Evolutionary conservation across 78 protist species (phyloP).

Genomic region (Tieghemostelium lacteum): DNA sequence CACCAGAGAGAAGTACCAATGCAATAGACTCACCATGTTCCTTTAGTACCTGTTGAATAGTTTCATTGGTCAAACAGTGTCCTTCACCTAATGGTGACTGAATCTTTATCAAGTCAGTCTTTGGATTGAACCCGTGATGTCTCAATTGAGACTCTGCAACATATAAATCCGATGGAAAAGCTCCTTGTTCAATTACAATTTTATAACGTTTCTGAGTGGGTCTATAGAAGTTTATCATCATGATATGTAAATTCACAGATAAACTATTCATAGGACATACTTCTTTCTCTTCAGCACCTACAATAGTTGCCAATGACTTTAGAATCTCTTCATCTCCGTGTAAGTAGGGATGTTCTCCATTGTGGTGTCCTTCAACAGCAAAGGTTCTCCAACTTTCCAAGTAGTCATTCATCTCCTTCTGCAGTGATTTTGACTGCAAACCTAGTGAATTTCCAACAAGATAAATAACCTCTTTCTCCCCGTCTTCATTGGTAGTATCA

Average conservation of each 20-base stretch:
- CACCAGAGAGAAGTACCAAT: constrained; percentile 66
- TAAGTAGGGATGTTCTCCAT: constrained; percentile 87
- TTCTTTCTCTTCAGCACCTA: constrained; percentile 51
- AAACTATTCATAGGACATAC: constrained; percentile 92
- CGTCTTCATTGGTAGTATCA: not conserved
- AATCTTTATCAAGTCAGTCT: constrained; percentile 59
- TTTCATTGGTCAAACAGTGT: constrained; percentile 65
- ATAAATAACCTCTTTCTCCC: constrained; percentile 69
- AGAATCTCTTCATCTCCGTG: constrained; percentile 81
- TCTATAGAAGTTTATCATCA: constrained; percentile 90
- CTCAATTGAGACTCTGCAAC: constrained; percentile 84
- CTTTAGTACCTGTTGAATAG: constrained; percentile 55
- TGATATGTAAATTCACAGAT: constrained; percentile 93
- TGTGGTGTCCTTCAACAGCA: constrained; percentile 72
- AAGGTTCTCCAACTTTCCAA: constrained; percentile 43
- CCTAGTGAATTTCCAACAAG: constrained; percentile 95
- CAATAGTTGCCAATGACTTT: constrained; percentile 38
- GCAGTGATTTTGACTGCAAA: constrained; percentile 82
- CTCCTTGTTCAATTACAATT: constrained; percentile 90
- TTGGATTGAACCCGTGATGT: constrained; percentile 85
- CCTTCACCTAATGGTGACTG: constrained; percentile 81
- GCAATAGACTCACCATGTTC: constrained; percentile 86
- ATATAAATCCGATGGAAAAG: constrained; percentile 95
- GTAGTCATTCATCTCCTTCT: constrained; percentile 48
- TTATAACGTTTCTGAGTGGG: constrained; percentile 89